Conservation (phyloP, 306 rosid genomes). For the Lathyrus tuberosus region DNA sequence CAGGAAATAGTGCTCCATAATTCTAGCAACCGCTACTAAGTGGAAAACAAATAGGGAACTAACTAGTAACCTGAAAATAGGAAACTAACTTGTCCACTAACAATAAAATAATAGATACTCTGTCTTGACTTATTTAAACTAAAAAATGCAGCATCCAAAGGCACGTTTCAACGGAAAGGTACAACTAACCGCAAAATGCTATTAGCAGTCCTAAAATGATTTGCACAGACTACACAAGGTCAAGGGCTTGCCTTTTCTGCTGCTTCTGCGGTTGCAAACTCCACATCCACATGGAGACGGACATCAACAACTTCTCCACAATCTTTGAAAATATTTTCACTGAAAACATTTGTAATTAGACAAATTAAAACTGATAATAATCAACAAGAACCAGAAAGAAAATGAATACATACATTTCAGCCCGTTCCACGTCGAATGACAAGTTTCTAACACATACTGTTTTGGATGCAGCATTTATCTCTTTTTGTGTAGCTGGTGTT, state of each 20-base stretch:
- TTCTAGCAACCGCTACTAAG: no score
- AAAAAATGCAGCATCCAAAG: no score
- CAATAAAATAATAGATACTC: no score
- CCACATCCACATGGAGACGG: conserved; percentile 48
- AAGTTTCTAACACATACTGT: conserved; percentile 68
- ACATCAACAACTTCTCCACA: conserved; percentile 66
- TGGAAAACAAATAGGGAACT: no score
- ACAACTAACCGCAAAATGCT: conserved; percentile 5
- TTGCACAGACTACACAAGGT: conserved; percentile 16
- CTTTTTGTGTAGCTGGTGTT: conserved; percentile 46
- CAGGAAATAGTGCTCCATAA: no score
- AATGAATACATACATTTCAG: conserved; percentile 62
- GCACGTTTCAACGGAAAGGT: background rate
- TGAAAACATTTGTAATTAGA: conserved; percentile 36
- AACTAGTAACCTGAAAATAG: no score
- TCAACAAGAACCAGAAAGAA: background rate
- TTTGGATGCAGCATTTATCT: conserved; percentile 43
- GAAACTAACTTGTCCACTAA: no score
- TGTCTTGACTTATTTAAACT: no score
- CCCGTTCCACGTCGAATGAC: conserved; percentile 47
- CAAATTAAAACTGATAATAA: conserved; percentile 12
- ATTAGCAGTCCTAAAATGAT: conserved; percentile 28
- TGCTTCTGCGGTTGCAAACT: conserved; percentile 63
- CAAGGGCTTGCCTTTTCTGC: conserved; percentile 57
- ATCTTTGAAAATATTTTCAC: conserved; percentile 64